Percentiles rank a stretch among this genome's conserved stretches.
Evolutionary conservation across 768 basidiomycete species (phyloP).

Genomic region (Amanita exitialis): DNA sequence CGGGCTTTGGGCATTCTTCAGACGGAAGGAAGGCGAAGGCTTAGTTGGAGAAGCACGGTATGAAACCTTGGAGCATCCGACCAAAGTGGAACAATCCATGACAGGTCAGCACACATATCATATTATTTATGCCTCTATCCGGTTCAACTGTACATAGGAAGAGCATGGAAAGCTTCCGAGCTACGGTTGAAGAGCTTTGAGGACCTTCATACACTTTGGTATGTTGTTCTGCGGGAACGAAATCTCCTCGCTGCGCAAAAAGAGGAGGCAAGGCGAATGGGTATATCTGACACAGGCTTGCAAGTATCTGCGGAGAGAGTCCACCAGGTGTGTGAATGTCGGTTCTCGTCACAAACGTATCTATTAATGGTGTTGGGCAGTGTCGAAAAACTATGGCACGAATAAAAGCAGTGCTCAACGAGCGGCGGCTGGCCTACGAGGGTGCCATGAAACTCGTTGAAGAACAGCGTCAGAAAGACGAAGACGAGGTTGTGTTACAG

Average conservation of each 20-base stretch:
- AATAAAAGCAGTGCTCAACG: conserved; percentile 87
- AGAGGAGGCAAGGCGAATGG: conserved; percentile 64
- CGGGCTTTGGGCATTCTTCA: conserved; percentile 73
- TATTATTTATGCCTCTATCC: background rate
- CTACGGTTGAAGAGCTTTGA: conserved; percentile 85
- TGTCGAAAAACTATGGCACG: conserved; percentile 94
- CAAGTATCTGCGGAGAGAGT: conserved; percentile 28
- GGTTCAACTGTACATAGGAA: conserved; percentile 40
- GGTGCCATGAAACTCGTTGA: conserved; percentile 44
- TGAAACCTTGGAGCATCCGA: conserved; percentile 33
- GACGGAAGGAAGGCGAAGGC: conserved; percentile 37
- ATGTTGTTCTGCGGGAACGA: conserved; percentile 77
- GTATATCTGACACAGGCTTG: conserved; percentile 21
- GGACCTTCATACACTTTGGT: conserved; percentile 94
- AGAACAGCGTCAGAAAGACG: conserved; percentile 19
- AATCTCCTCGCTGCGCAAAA: conserved; percentile 86
- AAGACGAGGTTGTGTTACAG: conserved; percentile 18
- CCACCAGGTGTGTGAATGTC: conserved; percentile 29
- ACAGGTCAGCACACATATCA: background rate
- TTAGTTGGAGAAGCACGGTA: conserved; percentile 37
- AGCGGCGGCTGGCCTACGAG: conserved; percentile 78
- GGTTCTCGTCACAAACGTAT: background rate
- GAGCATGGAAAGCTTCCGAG: conserved; percentile 81
- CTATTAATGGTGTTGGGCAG: conserved; percentile 25
- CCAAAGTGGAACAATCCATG: background rate